Base-by-base conservation (phyloP, 345 rosid species). In the Aegle marmelos region DNA sequence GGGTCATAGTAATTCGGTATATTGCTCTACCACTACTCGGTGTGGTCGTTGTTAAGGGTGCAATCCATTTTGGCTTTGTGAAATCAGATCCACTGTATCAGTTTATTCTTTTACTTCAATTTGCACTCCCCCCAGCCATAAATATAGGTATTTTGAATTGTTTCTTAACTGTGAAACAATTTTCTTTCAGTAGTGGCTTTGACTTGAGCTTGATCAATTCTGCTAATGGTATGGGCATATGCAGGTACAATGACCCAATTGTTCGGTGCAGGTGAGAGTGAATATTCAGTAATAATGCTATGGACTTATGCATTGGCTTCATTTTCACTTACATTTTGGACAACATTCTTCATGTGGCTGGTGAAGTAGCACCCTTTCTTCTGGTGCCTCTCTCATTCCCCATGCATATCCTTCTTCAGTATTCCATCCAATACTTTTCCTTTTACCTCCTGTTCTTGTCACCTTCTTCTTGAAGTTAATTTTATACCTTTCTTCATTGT, bases 101-200 rank as follows among this genome's bases (percentile, higher is more conserved):
- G 50, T 87, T 90, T 53, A 72, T 86, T 76, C 93, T 88, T 78
- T 77, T 90, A 68, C 83, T 88, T 65, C 91, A 90, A 57, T 88
- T 71, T 77, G 89, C 90, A 1, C 73, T 88, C 60, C 91, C 90
- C 16, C 91, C 88, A 9, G 93, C 89, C 50, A 50, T 90, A 80
- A 85, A 74, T 64, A 81, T 88, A 57, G 89, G 93, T 88, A 75
- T n/a, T 61, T 28, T 6, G 34, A 65, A 65, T 65, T 9, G 68
- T 34, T 65, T 9, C 36, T 24, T 9, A 65, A 65, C 41, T 31
- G 10, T 7, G n/a, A 7, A 64, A 64, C 41, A 65, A n/a, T 37
- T 63, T 4, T 5, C 7, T 3, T 7, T 24, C 9, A 6, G n/a
- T 6, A 34, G 66, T n/a, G 27, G 17, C 56, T 3, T 34, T 7